These are phyloP conservation scores for Scheffersomyces lignosus DNA, from an alignment of 805 yeast genomes.

Conservation along the genomic window DNA sequence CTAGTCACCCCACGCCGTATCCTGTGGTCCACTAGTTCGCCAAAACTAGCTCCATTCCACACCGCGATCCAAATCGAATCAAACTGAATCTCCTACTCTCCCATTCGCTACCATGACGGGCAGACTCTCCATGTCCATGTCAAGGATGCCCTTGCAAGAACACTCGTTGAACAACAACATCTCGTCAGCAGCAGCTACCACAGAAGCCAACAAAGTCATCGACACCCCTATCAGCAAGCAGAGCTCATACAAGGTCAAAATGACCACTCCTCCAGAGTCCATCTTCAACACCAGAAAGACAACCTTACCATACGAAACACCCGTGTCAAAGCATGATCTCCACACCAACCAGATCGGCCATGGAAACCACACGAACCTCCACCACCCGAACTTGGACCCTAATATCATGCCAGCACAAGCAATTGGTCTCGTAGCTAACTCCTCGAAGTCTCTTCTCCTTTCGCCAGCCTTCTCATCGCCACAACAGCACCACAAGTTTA, in stretches of 20 bases:
- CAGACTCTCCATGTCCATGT: conserved; percentile 5
- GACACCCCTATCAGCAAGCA: conserved; percentile 27
- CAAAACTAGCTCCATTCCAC: too few species aligned
- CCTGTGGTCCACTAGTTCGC: too few species aligned
- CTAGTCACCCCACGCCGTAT: too few species aligned
- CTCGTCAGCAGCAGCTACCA: too few species aligned
- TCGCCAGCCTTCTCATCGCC: conserved; percentile 54
- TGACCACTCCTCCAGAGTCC: conserved; percentile 41
- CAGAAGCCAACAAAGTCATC: conserved; percentile 7
- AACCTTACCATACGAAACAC: conserved; percentile 17
- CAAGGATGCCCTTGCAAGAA: conserved; percentile 12
- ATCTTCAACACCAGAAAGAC: conserved; percentile 15
- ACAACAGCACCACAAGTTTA: conserved; percentile 21
- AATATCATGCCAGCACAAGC: background rate
- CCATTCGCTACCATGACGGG: background rate
- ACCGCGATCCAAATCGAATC: too few species aligned
- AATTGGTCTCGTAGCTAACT: too few species aligned
- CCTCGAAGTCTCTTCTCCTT: conserved; percentile 20
- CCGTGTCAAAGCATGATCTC: conserved; percentile 9
- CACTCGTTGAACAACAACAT: conserved; percentile 8
- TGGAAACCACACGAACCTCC: background rate
- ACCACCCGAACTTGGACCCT: conserved; percentile 1
- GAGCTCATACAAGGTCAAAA: conserved; percentile 16
- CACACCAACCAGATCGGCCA: background rate
- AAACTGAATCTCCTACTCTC: too few species aligned